A percentile compares a stretch with the other conserved stretches of the same genome.
Evolutionary conservation across 1,284 basidiomycete genomes (phyloP).

Genomic region (Apiotrichum laibachii): DNA sequence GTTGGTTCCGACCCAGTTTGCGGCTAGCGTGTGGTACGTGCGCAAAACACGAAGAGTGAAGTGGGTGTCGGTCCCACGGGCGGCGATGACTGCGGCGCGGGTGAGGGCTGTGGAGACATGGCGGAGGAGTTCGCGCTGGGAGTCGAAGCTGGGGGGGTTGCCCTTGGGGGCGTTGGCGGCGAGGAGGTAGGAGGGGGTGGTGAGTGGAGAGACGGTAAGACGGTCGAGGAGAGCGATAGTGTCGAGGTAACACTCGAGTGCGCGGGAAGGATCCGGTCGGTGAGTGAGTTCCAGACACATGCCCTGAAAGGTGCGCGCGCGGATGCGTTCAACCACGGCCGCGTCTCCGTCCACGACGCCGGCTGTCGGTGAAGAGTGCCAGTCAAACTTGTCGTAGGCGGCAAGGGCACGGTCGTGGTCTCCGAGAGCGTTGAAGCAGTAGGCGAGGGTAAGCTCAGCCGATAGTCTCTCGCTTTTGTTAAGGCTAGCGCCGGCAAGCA

Average conservation of each 20-base stretch:
- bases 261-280: conserved; percentile 22
- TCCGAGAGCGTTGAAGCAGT: conserved; percentile 71
- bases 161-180: conserved; percentile 15
- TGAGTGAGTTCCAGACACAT: conserved; percentile 31
- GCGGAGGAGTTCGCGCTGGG: conserved; percentile 45
- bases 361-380: conserved; percentile 45
- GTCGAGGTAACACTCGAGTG: conserved; percentile 35
- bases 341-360: conserved; percentile 48
- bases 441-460: conserved; percentile 62
- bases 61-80: conserved; percentile 24
- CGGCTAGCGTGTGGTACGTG: conserved; percentile 61
- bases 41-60: conserved; percentile 60
- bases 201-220: conserved; percentile 21
- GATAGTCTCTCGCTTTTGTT: conserved; percentile 33
- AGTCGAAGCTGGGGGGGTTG: conserved; percentile 27
- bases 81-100: conserved; percentile 51
- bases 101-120: conserved; percentile 43
- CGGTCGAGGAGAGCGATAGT: conserved; percentile 26
- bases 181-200: conserved; percentile 30
- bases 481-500: conserved; percentile 4
- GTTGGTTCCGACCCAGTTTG: conserved; percentile 64
- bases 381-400: conserved; percentile 60
- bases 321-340: conserved; percentile 49
- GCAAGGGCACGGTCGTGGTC: conserved; percentile 63
- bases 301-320: conserved; percentile 51